phyloP scores from a whole-genome alignment of 23 red algal species.

The Agarophyton chilense region DNA sequence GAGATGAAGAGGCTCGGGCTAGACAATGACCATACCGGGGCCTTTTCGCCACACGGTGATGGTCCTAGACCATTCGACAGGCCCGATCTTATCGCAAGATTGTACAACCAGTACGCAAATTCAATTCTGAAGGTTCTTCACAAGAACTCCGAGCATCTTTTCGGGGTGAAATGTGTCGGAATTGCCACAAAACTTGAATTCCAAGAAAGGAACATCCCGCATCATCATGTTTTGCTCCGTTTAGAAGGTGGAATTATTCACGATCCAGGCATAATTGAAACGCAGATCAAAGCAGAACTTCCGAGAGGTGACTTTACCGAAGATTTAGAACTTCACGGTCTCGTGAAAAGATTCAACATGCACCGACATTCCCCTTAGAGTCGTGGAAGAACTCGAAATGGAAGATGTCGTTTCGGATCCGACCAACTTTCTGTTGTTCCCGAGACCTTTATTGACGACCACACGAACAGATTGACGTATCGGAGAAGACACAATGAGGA shows the following conservation, averaged over 20 bases:
- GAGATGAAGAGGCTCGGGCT: too few species aligned
- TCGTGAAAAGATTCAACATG: not conserved
- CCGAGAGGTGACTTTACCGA: not conserved
- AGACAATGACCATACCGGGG: too few species aligned
- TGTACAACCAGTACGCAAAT: slow-evolving; percentile 25
- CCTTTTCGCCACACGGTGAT: too few species aligned
- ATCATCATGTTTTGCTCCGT: not conserved
- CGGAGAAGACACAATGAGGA: too few species aligned
- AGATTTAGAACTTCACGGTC: too few species aligned
- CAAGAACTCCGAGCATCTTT: not conserved
- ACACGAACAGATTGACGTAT: too few species aligned
- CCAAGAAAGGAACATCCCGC: not conserved
- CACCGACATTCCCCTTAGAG: not conserved
- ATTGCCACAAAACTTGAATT: not conserved
- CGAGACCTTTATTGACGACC: too few species aligned
- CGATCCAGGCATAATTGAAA: not conserved
- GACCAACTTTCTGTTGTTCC: not conserved
- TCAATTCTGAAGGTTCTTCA: not conserved
- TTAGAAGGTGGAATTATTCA: not conserved
- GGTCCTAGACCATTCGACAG: not conserved
- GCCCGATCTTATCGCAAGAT: not conserved
- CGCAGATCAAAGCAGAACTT: not conserved
- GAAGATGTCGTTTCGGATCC: not conserved
- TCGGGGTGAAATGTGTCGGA: not conserved
- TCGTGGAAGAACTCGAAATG: not conserved